Percentiles rank a stretch among this genome's conserved stretches.
Conservation (phyloP, 345 rosid genomes). For the Arabis alpina region DNA sequence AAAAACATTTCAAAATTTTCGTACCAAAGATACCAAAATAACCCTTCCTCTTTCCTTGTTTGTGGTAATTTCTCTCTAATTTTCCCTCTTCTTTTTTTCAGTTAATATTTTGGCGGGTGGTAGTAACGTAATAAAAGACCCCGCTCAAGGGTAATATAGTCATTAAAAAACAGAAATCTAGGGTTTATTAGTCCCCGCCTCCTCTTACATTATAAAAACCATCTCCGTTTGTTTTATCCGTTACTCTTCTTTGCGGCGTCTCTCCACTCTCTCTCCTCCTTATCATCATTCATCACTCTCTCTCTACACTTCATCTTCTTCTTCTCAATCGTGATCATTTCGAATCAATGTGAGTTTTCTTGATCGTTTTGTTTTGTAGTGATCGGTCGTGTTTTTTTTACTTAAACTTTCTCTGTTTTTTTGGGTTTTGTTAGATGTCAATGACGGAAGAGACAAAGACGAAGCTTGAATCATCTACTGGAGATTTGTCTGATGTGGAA, state of each 20-base stretch:
- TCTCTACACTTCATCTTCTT: conserved; percentile 15
- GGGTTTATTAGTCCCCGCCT: conserved; percentile 45
- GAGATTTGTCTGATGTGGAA: conserved; percentile 39
- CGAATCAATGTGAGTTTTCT: conserved; percentile 31
- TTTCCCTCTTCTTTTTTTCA: conserved; percentile 30
- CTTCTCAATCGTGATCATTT: not conserved
- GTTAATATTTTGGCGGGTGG: conserved; percentile 41
- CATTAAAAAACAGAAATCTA: conserved; percentile 21
- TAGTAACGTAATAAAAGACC: conserved; percentile 8
- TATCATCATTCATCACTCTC: conserved; percentile 33
- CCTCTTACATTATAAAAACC: conserved; percentile 32
- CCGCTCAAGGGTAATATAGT: conserved; percentile 35
- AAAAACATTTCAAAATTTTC: conserved; percentile 30
- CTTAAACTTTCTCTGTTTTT: not conserved
- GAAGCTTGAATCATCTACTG: conserved; percentile 42
- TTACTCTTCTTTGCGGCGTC: conserved; percentile 40
- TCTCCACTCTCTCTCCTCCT: conserved; percentile 33
- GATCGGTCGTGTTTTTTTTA: not conserved
- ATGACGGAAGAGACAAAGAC: conserved; percentile 32
- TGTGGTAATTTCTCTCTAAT: not conserved
- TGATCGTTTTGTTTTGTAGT: not conserved
- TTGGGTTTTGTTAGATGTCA: conserved; percentile 30
- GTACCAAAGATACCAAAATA: conserved; percentile 25
- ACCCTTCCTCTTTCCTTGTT: not conserved
- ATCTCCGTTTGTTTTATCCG: conserved; percentile 45